Evolutionary conservation across 2,329 filamentous ascomycete genomes (phyloP).

Genomic region (Scedosporium aurantiacum): DNA sequence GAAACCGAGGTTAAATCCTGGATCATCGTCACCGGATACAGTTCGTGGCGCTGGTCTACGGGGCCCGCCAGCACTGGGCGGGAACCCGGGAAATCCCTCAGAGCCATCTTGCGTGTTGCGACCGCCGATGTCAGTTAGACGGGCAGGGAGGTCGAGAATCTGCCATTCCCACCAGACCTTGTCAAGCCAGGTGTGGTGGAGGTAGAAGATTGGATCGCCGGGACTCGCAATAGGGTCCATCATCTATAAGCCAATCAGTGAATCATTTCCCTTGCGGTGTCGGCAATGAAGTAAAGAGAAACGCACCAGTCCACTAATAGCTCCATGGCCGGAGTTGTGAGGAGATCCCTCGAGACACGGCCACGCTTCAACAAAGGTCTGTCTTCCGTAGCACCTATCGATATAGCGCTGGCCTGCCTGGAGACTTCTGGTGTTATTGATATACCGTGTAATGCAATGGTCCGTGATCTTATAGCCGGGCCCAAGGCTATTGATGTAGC

Average conservation of each 20-base stretch:
- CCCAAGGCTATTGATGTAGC: slow-evolving; percentile 27
- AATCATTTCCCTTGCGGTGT: slow-evolving; percentile 11
- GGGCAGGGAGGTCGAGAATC: slow-evolving; percentile 15
- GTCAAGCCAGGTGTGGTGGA: slow-evolving; percentile 17
- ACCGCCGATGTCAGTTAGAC: slow-evolving; percentile 20
- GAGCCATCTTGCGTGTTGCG: slow-evolving; percentile 15
- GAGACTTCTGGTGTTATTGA: slow-evolving; percentile 11
- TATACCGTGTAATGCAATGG: slow-evolving; percentile 30
- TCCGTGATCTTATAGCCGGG: slow-evolving; percentile 23
- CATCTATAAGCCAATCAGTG: slow-evolving; percentile 14
- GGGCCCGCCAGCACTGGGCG: not conserved
- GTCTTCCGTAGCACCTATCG: slow-evolving; percentile 10
- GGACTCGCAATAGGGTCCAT: slow-evolving; percentile 14
- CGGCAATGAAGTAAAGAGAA: slow-evolving; percentile 13
- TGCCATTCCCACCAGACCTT: slow-evolving; percentile 21
- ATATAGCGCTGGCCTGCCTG: not conserved
- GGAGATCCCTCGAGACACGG: slow-evolving; percentile 17
- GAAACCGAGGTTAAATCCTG: not conserved
- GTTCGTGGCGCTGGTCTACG: not conserved
- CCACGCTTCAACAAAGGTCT: slow-evolving; percentile 17
- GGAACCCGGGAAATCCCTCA: not conserved
- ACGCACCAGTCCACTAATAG: slow-evolving; percentile 13
- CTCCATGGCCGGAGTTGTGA: slow-evolving; percentile 17
- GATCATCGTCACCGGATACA: not conserved
- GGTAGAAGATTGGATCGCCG: slow-evolving; percentile 22